Base-by-base conservation (phyloP, 345 rosid genomes). In the Rhodamnia argentea region DNA sequence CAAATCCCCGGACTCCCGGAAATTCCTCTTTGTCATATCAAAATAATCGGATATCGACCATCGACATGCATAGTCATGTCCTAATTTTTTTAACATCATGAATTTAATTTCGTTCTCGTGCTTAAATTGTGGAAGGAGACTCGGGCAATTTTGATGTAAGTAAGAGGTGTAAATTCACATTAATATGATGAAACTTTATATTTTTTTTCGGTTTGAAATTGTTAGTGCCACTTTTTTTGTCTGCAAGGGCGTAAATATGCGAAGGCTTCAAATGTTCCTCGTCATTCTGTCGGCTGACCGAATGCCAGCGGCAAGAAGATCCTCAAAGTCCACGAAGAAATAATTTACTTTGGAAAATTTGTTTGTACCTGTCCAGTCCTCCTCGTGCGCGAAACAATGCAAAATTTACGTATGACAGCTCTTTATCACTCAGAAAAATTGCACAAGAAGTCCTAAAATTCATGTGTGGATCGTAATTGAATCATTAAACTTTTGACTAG, bases 1-100 rank as follows among this genome's bases (percentile, higher is more conserved):
- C 42, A 29, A 29, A 29, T 64, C 6, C 1, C 76, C 4, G 0
- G 12, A 5, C 75, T 62, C 40, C 40, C 0, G 0, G 22, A 62
- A 62, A 62, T 62, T 62, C 11, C 3, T 29, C 3, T 7, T 52
- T 52, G 5, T 52, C 6, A 52, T 5, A 52, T 52, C 54, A 6
- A 52, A 52, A 14, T 62, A 1, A 62, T 7, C 1, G 4, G 0
- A 62, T 62, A 64, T 64, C 22, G 3, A 29, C 0, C 42, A 29
- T 64, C 3, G 13, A 32, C 75, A 14, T 15, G 42, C 42, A 62
- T 62, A 29, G 22, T 2, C 11, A 8, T 32, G 18, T 16, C 7
- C 15, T 15, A 16, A 64, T 64, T 64, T 14, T 64, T 44, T 32
- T 16, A 8, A 16, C 8, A 64, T 16, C 16, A 29, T 7, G 20